Evolutionary conservation across 495 filamentous ascomycete genomes (phyloP).

Genomic region (Geoglossum glabrum): DNA sequence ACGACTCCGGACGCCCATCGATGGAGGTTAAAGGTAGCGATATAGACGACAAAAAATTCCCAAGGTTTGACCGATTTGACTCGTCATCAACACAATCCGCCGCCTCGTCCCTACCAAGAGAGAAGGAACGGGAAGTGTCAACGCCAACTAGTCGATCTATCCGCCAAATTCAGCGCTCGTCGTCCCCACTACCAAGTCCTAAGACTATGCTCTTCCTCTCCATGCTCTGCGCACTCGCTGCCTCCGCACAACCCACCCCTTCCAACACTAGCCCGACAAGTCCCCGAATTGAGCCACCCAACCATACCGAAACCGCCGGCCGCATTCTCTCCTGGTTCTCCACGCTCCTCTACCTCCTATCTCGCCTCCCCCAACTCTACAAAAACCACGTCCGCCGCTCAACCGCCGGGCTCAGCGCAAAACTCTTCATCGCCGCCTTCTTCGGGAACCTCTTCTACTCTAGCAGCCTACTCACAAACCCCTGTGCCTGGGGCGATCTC

Average conservation of each 20-base stretch:
- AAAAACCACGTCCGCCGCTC: slow-evolving; percentile 47
- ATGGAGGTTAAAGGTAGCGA: neutral
- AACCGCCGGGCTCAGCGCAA: slow-evolving; percentile 46
- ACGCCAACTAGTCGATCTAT: neutral
- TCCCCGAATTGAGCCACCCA: neutral
- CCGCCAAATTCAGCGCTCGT: neutral
- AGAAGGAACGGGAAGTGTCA: neutral
- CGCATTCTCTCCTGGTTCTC: slow-evolving; percentile 44
- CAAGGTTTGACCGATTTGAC: neutral
- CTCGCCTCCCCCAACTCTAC: slow-evolving; percentile 50
- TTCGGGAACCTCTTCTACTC: slow-evolving; percentile 58
- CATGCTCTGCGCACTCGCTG: slow-evolving; percentile 3
- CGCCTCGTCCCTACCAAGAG: neutral
- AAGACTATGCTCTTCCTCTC: slow-evolving; percentile 6
- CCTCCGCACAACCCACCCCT: slow-evolving; percentile 3
- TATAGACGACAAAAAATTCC: neutral
- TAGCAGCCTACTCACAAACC: slow-evolving; percentile 42
- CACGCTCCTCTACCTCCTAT: slow-evolving; percentile 45
- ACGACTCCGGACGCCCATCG: neutral
- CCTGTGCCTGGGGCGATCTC: slow-evolving; percentile 42
- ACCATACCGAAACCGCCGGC: slow-evolving; percentile 20
- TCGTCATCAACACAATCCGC: neutral
- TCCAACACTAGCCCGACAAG: neutral
- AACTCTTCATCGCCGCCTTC: slow-evolving; percentile 52
- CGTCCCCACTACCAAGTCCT: neutral